phyloP scores from a whole-genome alignment of 352 stramenopile species.

The Globisporangium cederbergense region DNA sequence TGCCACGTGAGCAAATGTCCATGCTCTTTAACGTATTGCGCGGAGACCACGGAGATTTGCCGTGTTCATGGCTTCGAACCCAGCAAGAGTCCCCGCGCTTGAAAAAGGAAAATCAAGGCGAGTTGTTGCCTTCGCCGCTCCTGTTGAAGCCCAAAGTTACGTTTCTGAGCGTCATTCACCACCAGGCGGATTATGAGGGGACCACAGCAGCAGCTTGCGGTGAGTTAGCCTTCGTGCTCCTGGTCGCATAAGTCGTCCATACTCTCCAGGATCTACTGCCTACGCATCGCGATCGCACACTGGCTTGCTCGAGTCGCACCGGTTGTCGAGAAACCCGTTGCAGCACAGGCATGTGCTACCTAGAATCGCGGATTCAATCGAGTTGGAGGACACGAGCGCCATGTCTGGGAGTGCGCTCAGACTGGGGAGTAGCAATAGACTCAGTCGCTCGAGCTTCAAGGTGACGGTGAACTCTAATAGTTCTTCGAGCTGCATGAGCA shows the following conservation, averaged over 20 bases:
- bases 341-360: too few species aligned
- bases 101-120: not conserved
- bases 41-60: not conserved
- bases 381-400: too few species aligned
- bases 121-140: not conserved
- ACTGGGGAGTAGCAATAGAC: too few species aligned
- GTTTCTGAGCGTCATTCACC: not conserved
- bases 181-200: not conserved
- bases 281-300: not conserved
- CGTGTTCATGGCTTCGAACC: not conserved
- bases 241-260: not conserved
- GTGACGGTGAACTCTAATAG: too few species aligned
- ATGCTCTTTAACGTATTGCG: not conserved
- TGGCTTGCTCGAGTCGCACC: not conserved
- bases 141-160: not conserved
- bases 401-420: too few species aligned
- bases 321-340: too few species aligned
- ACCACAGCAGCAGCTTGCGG: not conserved
- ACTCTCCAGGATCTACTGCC: not conserved
- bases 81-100: not conserved
- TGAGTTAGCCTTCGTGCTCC: not conserved
- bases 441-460: too few species aligned
- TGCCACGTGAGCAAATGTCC: too few species aligned
- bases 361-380: too few species aligned
- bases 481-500: too few species aligned